Base-by-base conservation (phyloP, 2,329 filamentous ascomycete genomes). In the Juglanconis sp. region DNA sequence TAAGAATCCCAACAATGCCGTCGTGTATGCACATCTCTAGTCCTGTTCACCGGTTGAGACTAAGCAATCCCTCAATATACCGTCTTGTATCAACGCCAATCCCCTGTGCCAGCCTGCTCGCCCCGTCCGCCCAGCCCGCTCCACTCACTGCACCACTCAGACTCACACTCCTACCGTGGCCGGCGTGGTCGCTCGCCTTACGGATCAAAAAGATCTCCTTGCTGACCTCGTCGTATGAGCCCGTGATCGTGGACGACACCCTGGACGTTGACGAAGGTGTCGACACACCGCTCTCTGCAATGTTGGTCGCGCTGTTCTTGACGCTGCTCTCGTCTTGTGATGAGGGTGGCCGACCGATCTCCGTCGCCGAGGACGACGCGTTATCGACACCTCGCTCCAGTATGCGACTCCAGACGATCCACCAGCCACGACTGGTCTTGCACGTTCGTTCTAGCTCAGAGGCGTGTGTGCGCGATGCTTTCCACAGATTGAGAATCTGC, bases 81-180 rank as follows among this genome's bases (percentile, higher is more conserved):
- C 82, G 83, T 71, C 87, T 82, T 35, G 89, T 91, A 76, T 93
- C 90, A 38, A 92, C 81, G 0, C 90, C 90, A 64, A 93, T 91
- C 0, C 89, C 90, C 68, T 90, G 87, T 0, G 84, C 86, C 65
- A 92, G 72, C 58, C 82, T 81, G 24, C 80, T 82, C 1, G 86
- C 83, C 3, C 84, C 84, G 31, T 82, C 83, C 49, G 80, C 67
- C 79, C 83, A 76, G 59, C 79, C 68, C 51, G 73, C 66, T 13
- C 75, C 69, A 63, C 75, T 61, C 67, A 79, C 72, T n/a, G 68
- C 70, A 17, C 70, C 68, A 35, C 75, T 69, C 55, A 66, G 65
- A 55, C 72, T 70, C 30, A 71, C 66, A 31, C 73, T 72, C 38
- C 76, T 72, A 47, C 75, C 57, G 48, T 60, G 63, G 8, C 74